Base-by-base conservation (phyloP, 225 moss, liverwort and hornwort genomes). In the Antitrichia curtipendula region DNA sequence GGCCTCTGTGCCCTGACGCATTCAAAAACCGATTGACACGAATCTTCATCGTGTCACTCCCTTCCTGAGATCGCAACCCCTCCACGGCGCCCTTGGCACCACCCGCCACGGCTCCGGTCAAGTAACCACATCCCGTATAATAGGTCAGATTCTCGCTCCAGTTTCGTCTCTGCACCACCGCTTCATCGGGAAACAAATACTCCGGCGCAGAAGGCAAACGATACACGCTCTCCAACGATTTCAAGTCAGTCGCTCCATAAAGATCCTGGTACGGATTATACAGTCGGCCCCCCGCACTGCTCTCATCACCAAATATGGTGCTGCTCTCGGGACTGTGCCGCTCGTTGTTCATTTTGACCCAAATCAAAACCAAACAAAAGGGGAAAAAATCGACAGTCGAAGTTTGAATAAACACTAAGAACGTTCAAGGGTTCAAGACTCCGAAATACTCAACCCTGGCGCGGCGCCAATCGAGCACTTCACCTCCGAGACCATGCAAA, bases 61-160 rank as follows among this genome's bases (percentile, higher is more conserved):
- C 92, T 80, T 96, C 96, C 76, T 91, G 90, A 38, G 93, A 96
- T 87, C 89, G 92, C 85, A 96, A 73, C 16, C 96, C 96, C 50
- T 96, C 96, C 14, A 86, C 53, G 58, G 94, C 86, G 25, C 96
- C 96, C 90, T 90, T 95, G 45, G 63, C 87, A 61, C 94, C 96
- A 28, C 96, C 95, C 38, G 86, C 86, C 63, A 93, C 78, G 64
- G 96, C 96, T 19, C 96, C 96, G 6, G 87, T 59, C 82, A 95
- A 86, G 62, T 96, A 96, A 16, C 95, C 96, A 54, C 94, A 93
- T 11, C 95, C 96, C 21, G 95, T 96, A 58, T 96, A 95, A 70
- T 96, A 96, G n/a, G 96, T 96, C 92, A 96, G 88, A 88, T 96
- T 96, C 88, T 96, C 96, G 81, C 95, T 96, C 96, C 94, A 96